A percentile compares a stretch with the other conserved stretches of the same genome.
Evolutionary conservation across 257 asterid genomes (phyloP).

Genomic region (Apocynum venetum): DNA sequence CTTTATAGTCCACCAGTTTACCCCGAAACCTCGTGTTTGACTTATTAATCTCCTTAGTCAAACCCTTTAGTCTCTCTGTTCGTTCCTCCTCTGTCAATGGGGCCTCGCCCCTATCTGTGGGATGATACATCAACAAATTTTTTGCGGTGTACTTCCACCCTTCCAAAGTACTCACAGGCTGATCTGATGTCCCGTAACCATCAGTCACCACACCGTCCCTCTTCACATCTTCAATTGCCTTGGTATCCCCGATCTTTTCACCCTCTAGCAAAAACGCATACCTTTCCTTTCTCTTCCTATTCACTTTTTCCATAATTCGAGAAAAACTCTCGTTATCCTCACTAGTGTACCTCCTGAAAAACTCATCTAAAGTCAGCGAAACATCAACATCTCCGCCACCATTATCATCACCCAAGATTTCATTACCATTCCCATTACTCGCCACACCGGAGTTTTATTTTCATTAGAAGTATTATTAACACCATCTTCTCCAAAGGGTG

Average conservation of each 20-base stretch:
- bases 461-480: constrained; percentile 5
- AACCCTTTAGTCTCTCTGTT: constrained; percentile 61
- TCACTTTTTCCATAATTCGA: constrained; percentile 60
- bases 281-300: constrained; percentile 70
- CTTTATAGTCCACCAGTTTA: constrained; percentile 46
- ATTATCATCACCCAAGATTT: constrained; percentile 14
- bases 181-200: constrained; percentile 90
- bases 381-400: constrained; percentile 43
- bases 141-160: constrained; percentile 88
- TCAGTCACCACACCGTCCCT: constrained; percentile 60
- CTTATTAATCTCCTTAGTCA: constrained; percentile 73
- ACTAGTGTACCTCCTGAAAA: constrained; percentile 78
- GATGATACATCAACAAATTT: constrained; percentile 89
- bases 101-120: constrained; percentile 79
- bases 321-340: constrained; percentile 92
- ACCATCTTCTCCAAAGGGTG: constrained; percentile 42
- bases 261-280: constrained; percentile 69
- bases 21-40: constrained; percentile 75
- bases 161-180: constrained; percentile 65
- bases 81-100: constrained; percentile 73
- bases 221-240: constrained; percentile 51
- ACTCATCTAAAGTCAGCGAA: constrained; percentile 62
- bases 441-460: not conserved
- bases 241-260: constrained; percentile 34
- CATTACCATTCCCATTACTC: not conserved